Percentiles rank a stretch among this genome's conserved stretches.
phyloP scores from a whole-genome alignment of 1,139 yeast species.

The Pneumocystis wakefieldiae region DNA sequence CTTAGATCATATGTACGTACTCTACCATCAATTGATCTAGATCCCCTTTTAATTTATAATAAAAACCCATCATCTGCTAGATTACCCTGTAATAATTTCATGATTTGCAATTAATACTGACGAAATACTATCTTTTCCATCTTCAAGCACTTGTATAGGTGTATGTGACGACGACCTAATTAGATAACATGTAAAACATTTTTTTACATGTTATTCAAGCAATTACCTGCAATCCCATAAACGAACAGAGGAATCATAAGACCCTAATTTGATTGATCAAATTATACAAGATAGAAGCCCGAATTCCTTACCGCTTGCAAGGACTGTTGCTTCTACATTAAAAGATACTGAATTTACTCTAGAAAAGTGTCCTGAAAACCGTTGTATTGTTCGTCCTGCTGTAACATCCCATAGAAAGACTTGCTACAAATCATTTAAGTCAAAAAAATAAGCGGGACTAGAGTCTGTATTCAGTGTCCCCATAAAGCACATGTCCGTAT shows the following conservation, averaged over 20 bases:
- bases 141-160: constrained; percentile 24
- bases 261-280: constrained; percentile 15
- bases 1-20: constrained; percentile 25
- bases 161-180: constrained; percentile 14
- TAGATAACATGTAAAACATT: not conserved
- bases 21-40: constrained; percentile 23
- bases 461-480: too few relatives aligned
- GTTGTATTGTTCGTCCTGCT: constrained; percentile 18
- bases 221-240: constrained; percentile 24
- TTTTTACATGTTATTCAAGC: not conserved
- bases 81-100: constrained; percentile 22
- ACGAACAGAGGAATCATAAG: constrained; percentile 25
- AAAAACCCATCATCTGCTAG: not conserved
- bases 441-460: not conserved
- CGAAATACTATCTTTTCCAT: constrained; percentile 26
- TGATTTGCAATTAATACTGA: constrained; percentile 18
- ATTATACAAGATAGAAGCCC: not conserved
- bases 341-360: constrained; percentile 23
- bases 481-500: too few relatives aligned
- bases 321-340: constrained; percentile 20
- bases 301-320: constrained; percentile 18
- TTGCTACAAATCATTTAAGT: not conserved
- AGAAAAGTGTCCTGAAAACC: constrained; percentile 23
- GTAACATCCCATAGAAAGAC: constrained; percentile 26
- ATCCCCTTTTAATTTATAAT: not conserved